A percentile compares a stretch with the other conserved stretches of the same genome.
Evolutionary conservation across 2,329 filamentous ascomycete genomes (phyloP).

Genomic region (Exophiala oligosperma): DNA sequence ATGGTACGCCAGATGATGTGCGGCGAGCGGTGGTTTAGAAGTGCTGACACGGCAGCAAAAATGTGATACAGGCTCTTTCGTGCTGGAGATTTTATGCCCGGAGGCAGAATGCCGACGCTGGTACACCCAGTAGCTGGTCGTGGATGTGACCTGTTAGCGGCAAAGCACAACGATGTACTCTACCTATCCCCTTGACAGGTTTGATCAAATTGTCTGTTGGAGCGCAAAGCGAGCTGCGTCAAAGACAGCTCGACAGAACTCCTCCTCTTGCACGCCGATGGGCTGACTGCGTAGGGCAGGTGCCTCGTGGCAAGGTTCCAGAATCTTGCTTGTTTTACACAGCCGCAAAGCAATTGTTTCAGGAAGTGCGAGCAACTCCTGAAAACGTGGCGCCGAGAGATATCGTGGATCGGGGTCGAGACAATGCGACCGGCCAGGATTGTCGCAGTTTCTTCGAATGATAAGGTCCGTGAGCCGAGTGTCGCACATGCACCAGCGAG

Average conservation of each 20-base stretch:
- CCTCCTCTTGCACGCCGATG: not conserved
- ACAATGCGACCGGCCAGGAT: slow-evolving; percentile 14
- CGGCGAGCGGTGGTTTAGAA: slow-evolving; percentile 8
- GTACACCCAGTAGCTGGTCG: not conserved
- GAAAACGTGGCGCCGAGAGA: slow-evolving; percentile 15
- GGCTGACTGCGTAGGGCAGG: not conserved
- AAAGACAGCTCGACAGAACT: not conserved
- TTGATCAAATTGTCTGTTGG: no score
- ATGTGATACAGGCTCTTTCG: slow-evolving; percentile 16
- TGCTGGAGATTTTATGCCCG: slow-evolving; percentile 2
- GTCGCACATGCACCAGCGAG: slow-evolving; percentile 8
- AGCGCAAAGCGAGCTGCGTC: not conserved
- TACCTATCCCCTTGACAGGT: no score
- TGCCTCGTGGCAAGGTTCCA: not conserved
- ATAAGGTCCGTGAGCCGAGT: not conserved
- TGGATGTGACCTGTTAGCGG: not conserved
- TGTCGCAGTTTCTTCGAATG: slow-evolving; percentile 6
- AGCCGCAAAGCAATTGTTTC: not conserved
- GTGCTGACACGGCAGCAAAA: slow-evolving; percentile 15
- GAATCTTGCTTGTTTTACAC: not conserved
- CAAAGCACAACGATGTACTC: no score
- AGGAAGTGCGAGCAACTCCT: not conserved
- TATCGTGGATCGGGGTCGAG: slow-evolving; percentile 19
- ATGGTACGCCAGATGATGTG: slow-evolving; percentile 10
- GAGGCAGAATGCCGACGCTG: slow-evolving; percentile 14